Evolutionary conservation across 441 rosid species (phyloP), one percentile per base, ranked within the genome.

Genomic region (Arabidopsis lyrata): DNA sequence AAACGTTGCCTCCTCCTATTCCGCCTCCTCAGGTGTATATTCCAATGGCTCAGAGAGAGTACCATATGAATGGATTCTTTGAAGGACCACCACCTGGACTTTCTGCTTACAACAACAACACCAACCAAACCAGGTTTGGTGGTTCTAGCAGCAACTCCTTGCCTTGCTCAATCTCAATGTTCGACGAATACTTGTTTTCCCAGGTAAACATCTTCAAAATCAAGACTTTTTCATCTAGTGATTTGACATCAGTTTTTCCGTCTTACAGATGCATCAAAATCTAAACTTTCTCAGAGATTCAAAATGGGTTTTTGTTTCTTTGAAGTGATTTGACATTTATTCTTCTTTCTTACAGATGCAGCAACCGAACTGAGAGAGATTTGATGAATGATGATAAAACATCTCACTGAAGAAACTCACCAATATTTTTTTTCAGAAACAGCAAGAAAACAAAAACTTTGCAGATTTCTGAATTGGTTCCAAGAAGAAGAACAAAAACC

Each of bases 41-140:
- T 15, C 93, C 80, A 61, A 81, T 82, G 78, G 80, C 81, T 77
- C 81, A 81, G 52, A 69, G 68, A 73, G 87, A 87, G 76, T 88
- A 83, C 83, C 85, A 87, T 57, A 65, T 84, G 65, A 82, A 77
- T 69, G 96, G 84, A 71, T 81, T 77, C 83, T 84, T 84, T 67
- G 92, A 86, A 53, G 81, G 84, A 72, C 79, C 89, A 65, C 84
- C 84, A 67, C 78, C 87, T 38, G 90, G 70, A 7, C 82, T 74
- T 70, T 64, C 74, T 59, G 34, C 20, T 49, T 71, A 49, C 66
- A 56, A 63, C 47, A 67, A 68, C 49, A 83, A 11, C 70, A 35
- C 44, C 0, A 85, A 75, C 70, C 86, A 81, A 63, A 78, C 77
- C 54, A 82, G 86, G 75, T 91, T 92, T 90, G 87, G 86, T 90